Conservation (phyloP, 2,329 filamentous ascomycete genomes). For the Aureobasidium sp. region DNA sequence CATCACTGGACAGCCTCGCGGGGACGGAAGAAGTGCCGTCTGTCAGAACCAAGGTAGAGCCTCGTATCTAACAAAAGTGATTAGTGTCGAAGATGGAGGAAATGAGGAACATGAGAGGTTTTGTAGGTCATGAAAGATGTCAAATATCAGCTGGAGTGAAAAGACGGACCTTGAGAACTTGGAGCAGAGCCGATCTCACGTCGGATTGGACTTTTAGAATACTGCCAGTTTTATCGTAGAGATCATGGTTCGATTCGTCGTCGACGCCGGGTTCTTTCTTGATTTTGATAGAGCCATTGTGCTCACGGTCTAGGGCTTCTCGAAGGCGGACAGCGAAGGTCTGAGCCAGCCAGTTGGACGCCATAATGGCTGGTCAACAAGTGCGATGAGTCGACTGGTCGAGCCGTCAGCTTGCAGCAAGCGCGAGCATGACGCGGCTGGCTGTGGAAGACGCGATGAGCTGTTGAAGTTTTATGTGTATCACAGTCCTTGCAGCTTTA, state of each 20-base stretch:
- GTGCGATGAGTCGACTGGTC: neutral
- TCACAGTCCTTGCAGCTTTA: neutral
- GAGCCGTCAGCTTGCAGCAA: neutral
- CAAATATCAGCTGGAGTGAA: conserved; percentile 5
- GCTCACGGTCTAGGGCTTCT: conserved; percentile 21
- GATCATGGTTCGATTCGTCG: conserved; percentile 9
- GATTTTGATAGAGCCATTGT: conserved; percentile 19
- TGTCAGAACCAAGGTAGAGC: neutral
- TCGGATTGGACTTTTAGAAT: conserved; percentile 25
- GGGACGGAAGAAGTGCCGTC: neutral
- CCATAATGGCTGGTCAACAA: neutral
- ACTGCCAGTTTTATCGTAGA: conserved; percentile 26
- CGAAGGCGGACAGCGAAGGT: conserved; percentile 24
- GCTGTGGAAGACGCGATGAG: neutral
- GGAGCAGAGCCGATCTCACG: conserved; percentile 22
- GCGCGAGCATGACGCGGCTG: conserved; percentile 6
- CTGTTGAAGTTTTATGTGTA: neutral
- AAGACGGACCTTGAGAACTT: conserved; percentile 1
- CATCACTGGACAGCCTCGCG: neutral
- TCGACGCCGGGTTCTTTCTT: conserved; percentile 21
- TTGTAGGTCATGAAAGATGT: neutral
- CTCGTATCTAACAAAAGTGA: conserved; percentile 11
- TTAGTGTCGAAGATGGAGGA: conserved; percentile 6
- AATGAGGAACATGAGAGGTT: neutral
- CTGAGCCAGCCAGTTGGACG: conserved; percentile 24